Conservation (phyloP, 1,284 basidiomycete species). For the Rhodotorula sp. region DNA sequence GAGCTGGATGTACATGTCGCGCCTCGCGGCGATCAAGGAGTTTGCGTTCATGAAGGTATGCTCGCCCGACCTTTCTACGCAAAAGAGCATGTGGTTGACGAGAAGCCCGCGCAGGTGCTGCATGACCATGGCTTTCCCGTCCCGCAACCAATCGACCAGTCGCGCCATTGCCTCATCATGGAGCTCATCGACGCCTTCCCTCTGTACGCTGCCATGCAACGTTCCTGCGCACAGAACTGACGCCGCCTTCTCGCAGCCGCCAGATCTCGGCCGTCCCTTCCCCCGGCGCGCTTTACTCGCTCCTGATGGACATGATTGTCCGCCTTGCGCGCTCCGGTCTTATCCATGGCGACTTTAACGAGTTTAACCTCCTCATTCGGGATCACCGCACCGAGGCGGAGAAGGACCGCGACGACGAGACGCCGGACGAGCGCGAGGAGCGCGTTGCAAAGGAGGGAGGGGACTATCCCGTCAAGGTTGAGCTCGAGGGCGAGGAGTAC, state of each 20-base stretch:
- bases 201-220: conserved; percentile 64
- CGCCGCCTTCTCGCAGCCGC: conserved; percentile 60
- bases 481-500: conserved; percentile 57
- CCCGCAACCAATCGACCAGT: conserved; percentile 89
- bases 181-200: conserved; percentile 92
- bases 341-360: conserved; percentile 99
- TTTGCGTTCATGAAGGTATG: conserved; percentile 96
- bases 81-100: neutral
- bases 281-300: conserved; percentile 86
- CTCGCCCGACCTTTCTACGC: neutral
- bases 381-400: conserved; percentile 48
- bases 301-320: conserved; percentile 93
- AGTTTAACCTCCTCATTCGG: conserved; percentile 96
- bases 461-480: conserved; percentile 36
- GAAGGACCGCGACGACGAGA: conserved; percentile 41
- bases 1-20: conserved; percentile 99
- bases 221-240: neutral
- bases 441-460: conserved; percentile 27
- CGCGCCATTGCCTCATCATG: conserved; percentile 94
- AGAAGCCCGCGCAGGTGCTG: conserved; percentile 64
- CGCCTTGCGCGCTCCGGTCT: conserved; percentile 88
- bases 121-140: conserved; percentile 92
- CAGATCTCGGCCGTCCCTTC: conserved; percentile 81
- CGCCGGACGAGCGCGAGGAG: conserved; percentile 34
- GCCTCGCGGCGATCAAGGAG: conserved; percentile 93